phyloP scores from a whole-genome alignment of 805 yeast species.

The Grigorovia humatica region DNA sequence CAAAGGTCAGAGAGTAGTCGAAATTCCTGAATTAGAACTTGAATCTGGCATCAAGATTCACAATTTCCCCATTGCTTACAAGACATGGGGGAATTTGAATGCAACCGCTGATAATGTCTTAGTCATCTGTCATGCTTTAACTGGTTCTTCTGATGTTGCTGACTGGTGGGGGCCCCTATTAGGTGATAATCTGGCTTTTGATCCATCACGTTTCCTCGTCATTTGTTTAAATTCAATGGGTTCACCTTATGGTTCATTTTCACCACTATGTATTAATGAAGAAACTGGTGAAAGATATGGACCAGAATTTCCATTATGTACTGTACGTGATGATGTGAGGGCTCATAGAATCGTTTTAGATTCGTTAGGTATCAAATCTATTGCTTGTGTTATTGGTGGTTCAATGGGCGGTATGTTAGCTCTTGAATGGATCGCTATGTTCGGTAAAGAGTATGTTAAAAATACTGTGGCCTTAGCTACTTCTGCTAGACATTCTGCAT shows the following conservation, averaged over 20 bases:
- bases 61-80: constrained; percentile 86
- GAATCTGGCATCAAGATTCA: constrained; percentile 70
- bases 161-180: constrained; percentile 99
- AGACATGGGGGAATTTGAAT: constrained; percentile 88
- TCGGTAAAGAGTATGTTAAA: constrained; percentile 60
- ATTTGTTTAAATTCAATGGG: constrained; percentile 90
- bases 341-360: constrained; percentile 73
- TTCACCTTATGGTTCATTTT: constrained; percentile 91
- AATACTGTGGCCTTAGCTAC: constrained; percentile 80
- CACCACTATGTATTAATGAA: constrained; percentile 79
- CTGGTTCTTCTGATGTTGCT: constrained; percentile 89
- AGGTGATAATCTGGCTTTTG: constrained; percentile 76
- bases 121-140: constrained; percentile 90
- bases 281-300: constrained; percentile 72
- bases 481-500: constrained; percentile 88
- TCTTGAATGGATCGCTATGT: constrained; percentile 62
- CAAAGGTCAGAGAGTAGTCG: constrained; percentile 64
- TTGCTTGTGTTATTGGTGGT: constrained; percentile 89
- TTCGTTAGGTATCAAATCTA: constrained; percentile 60
- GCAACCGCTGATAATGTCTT: constrained; percentile 60
- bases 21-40: constrained; percentile 59
- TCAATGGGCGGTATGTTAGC: constrained; percentile 99
- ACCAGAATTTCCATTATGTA: constrained; percentile 88
- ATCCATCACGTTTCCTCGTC: constrained; percentile 77
- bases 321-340: constrained; percentile 85